Base-by-base conservation (phyloP, 805 yeast species). In the Ogataea trehalophila region DNA sequence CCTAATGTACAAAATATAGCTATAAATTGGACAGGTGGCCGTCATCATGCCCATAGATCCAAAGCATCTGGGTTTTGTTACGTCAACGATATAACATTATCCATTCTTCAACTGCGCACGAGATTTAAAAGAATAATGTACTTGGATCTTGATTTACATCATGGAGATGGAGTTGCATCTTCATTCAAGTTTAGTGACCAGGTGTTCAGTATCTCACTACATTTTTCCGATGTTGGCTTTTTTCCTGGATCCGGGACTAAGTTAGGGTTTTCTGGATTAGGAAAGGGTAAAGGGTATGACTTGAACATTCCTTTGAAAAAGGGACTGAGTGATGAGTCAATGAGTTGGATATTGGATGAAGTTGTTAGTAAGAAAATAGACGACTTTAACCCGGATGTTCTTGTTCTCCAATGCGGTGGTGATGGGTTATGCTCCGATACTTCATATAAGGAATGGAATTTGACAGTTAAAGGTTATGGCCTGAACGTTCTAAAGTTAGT, bases 1-100 rank as follows among this genome's bases (percentile, higher is more conserved):
- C 46, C 42, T 11, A 26, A 26, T 26, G 31, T 26, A 9, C 44
- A 38, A 26, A 69, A 67, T 37, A 64, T 79, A 1, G 81, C 76
- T 2, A 70, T 86, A 40, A 84, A 84, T 58, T 86, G 90, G 90
- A 77, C 79, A 56, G 95, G 95, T 6, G 95, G 94, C 1, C 64
- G 91, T 42, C 94, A 85, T 58, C 94, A 85, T 62, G 81, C 82
- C 5, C 69, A 65, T 40, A 75, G 74, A 53, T 55, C 72, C 0
- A 66, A 58, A 33, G 86, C 87, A 1, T 72, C 84, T 11, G 92
- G 92, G 2, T 85, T 81, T 57, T 85, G 94, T 58, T 85, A 85
- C 56, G 67, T 83, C 2, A 85, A 85, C 54, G 95, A 86, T 57
- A 74, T 84, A 7, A 83, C 79, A 0, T 56, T 86, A 14, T 75